These are phyloP conservation scores for Anaeramoeba flamelloides DNA, from an alignment of 78 protist genomes.

Conservation along the genomic window DNA sequence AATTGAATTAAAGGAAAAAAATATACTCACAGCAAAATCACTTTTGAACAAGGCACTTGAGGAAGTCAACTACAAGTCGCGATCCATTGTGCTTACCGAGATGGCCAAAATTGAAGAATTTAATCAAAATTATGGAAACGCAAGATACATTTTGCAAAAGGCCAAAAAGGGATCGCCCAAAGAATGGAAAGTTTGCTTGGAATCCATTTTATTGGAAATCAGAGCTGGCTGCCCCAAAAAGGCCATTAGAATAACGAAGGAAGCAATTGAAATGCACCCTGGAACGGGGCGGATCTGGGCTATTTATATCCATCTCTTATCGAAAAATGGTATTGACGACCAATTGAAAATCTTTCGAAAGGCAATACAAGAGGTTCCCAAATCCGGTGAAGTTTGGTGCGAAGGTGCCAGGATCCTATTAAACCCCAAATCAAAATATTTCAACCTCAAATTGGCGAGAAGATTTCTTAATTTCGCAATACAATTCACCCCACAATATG, in stretches of 20 bases:
- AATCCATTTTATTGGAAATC: slow-evolving; percentile 49
- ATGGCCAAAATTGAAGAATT: slow-evolving; percentile 53
- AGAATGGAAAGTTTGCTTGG: slow-evolving; percentile 70
- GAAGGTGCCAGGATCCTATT: slow-evolving; percentile 73
- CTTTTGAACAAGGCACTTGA: slow-evolving; percentile 46
- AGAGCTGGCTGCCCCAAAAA: slow-evolving; percentile 36
- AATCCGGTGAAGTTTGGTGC: slow-evolving; percentile 87
- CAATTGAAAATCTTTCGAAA: slow-evolving; percentile 31
- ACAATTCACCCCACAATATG: slow-evolving; percentile 82
- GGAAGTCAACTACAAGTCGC: slow-evolving; percentile 56
- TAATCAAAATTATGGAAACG: slow-evolving; percentile 30
- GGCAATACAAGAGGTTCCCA: slow-evolving; percentile 54
- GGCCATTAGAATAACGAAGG: slow-evolving; percentile 38
- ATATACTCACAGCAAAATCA: slow-evolving; percentile 25
- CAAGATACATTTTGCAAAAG: slow-evolving; percentile 12
- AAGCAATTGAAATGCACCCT: slow-evolving; percentile 42
- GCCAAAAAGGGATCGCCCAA: slow-evolving; percentile 21
- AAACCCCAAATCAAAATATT: slow-evolving; percentile 17
- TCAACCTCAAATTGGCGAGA: slow-evolving; percentile 34
- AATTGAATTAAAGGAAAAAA: slow-evolving; percentile 26
- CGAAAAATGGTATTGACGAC: slow-evolving; percentile 19
- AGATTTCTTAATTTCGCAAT: slow-evolving; percentile 56
- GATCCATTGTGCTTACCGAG: slow-evolving; percentile 53
- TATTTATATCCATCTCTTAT: slow-evolving; percentile 55
- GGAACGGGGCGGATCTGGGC: slow-evolving; percentile 80